A percentile compares a stretch with the other conserved stretches of the same genome.
Conservation (phyloP, 169 alveolate genomes). For the Babesia bigemina region DNA sequence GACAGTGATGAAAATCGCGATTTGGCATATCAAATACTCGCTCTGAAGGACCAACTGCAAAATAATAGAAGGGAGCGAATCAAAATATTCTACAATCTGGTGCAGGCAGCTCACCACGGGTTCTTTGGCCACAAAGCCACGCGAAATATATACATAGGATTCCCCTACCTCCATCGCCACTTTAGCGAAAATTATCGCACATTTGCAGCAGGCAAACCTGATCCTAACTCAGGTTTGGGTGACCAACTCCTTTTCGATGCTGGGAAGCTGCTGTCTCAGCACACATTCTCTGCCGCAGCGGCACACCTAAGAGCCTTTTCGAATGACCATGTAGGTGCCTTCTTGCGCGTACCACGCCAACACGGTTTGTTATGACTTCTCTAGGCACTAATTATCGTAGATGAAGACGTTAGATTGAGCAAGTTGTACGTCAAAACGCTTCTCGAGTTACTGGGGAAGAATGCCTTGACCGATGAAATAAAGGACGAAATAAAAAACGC, state of each 20-base stretch:
- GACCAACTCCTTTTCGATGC: constrained; percentile 27
- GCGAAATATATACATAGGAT: constrained; percentile 28
- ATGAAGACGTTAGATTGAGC: constrained; percentile 17
- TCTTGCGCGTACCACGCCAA: neutral
- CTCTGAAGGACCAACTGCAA: constrained; percentile 11
- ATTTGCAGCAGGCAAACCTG: constrained; percentile 9
- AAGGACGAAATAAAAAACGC: constrained; percentile 2
- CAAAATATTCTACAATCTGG: constrained; percentile 42
- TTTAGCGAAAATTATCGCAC: constrained; percentile 20
- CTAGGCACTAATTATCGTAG: neutral
- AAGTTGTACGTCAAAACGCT: constrained; percentile 20
- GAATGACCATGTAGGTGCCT: neutral
- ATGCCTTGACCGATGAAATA: constrained; percentile 1
- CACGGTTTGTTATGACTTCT: constrained; percentile 2
- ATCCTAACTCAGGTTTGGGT: neutral
- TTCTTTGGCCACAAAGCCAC: constrained; percentile 8
- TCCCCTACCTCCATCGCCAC: constrained; percentile 43
- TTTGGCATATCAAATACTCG: constrained; percentile 43
- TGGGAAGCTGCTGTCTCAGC: constrained; percentile 23
- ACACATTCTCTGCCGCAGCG: neutral
- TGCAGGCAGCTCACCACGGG: constrained; percentile 35
- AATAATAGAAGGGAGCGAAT: constrained; percentile 21
- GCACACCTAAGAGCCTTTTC: constrained; percentile 7
- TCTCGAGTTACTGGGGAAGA: constrained; percentile 14
- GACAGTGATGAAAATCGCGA: constrained; percentile 45